Evolutionary conservation across 2,329 filamentous ascomycete species (phyloP), one percentile per base, ranked within the genome.

Genomic region (Pseudocercospora macadamiae): DNA sequence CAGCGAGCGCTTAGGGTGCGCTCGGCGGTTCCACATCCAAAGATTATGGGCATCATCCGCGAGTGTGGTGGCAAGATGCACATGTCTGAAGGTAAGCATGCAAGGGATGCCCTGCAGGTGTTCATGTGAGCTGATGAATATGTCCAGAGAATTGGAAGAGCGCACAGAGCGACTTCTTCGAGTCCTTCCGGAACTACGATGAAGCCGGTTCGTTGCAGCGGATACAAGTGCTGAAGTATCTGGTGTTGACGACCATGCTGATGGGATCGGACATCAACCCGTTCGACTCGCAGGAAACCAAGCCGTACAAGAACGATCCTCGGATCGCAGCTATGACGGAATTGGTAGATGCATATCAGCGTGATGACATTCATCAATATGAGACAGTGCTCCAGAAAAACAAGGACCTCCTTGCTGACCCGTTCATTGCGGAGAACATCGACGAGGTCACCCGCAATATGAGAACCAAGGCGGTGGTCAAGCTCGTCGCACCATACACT

Each of bases 41-140:
- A 96, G 78, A 96, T 99, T 74, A 97, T 97, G 91, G 95, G 95
- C 52, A 93, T 99, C 74, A 99, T 99, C 72, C 89, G 93, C 55
- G 95, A 99, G 79, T 99, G 95, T 74, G 95, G 95, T 70, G 95
- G 95, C 68, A 99, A 99, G 82, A 99, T 99, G 95, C 93, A 97
- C 79, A 97, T 99, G 95, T 95, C 90, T 75, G 95, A 99, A 81
- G 78, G 79, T 76, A 75, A 70, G 78, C 34, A 51, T 49, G 59
- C 57, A 75, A 72, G 65, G 62, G 58, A 60, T 58, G 25, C 49
- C 48, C 37, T 59, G 55, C 45, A 61, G 37, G 21, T 12, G 45
- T 59, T 60, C 30, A 37, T 53, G 56, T 54, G 21, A 49, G 61
- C 71, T 72, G 59, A 73, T 60, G 25, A 36, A 18, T 30, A 32